Base-by-base conservation (phyloP, 1,139 yeast genomes). In the Pneumocystis carinii region DNA sequence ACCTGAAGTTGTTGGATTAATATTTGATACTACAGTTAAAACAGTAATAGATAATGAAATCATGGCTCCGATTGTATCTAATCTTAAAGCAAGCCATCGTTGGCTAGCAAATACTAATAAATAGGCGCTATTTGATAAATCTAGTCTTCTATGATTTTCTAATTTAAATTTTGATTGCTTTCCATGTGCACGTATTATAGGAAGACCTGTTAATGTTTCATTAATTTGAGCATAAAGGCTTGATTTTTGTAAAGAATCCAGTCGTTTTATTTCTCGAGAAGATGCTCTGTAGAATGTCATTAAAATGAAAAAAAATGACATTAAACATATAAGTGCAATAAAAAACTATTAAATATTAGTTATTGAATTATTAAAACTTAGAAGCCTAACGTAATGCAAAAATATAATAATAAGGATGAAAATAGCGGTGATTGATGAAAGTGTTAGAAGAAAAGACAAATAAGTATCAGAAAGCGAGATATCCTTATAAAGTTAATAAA, bases 211-310 rank as follows among this genome's bases (percentile, higher is more conserved):
- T 66, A 92, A 78, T 2, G 97, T 85, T 73, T 92, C 98, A 75
- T 92, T 98, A 82, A 92, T 92, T 73, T 94, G 96, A 4, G 97
- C 96, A 76, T 83, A 92, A 60, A 92, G 86, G 38, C 98, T 98
- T 10, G 96, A 88, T 75, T 89, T 83, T 0, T 97, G 87, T 53
- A 90, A 87, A 17, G 96, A 88, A 71, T 92, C 97, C 70, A 92
- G 79, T 74, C 99, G 85, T 78, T 96, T 90, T 72, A 90, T 80
- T 74, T 92, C 98, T 75, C 99, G 83, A 1, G 97, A 89, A 0
- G 97, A 48, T 24, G 12, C 32, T 87, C 67, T 85, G 77, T 70
- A 90, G 76, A 73, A 90, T 90, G 70, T 1, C 38, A 19, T 57
- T 29, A 57, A 57, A 19, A 57, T 12, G 14, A 57, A 37, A 37